These are phyloP conservation scores for Saccharomyces hybrid DNA, from an alignment of 1,139 yeast species.

Conservation along the genomic window DNA sequence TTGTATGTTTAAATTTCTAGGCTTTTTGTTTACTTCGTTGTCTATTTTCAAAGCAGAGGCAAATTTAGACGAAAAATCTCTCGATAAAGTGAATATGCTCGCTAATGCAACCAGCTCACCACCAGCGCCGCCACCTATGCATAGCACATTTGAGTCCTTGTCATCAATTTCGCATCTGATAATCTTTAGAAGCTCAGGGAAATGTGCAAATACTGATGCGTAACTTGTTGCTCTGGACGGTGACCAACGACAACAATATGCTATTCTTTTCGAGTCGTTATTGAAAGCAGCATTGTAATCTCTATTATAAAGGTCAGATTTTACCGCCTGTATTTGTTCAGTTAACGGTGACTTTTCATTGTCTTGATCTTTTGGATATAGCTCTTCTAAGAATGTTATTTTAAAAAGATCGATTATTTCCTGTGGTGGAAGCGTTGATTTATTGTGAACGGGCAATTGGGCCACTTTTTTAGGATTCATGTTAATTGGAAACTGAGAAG, in stretches of 20 bases:
- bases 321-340: constrained; percentile 56
- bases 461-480: constrained; percentile 1
- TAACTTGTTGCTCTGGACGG: constrained; percentile 76
- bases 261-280: constrained; percentile 54
- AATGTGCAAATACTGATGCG: constrained; percentile 51
- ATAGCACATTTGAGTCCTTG: constrained; percentile 38
- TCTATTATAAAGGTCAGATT: constrained; percentile 59
- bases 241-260: constrained; percentile 80
- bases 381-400: constrained; percentile 40
- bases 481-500: not conserved
- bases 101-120: constrained; percentile 71
- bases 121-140: constrained; percentile 88
- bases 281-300: constrained; percentile 66
- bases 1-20: constrained; percentile 40
- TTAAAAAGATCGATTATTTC: constrained; percentile 46
- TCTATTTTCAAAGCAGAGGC: constrained; percentile 14
- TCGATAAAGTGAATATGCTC: constrained; percentile 44
- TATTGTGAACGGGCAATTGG: constrained; percentile 22
- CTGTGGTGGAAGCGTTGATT: constrained; percentile 31
- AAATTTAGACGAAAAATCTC: constrained; percentile 33
- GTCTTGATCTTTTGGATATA: constrained; percentile 27
- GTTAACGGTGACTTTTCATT: constrained; percentile 33
- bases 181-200: constrained; percentile 38
- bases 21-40: constrained; percentile 18
- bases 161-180: constrained; percentile 21